Conservation (phyloP, 148 eudicot species). For the Agrostemma githago region DNA sequence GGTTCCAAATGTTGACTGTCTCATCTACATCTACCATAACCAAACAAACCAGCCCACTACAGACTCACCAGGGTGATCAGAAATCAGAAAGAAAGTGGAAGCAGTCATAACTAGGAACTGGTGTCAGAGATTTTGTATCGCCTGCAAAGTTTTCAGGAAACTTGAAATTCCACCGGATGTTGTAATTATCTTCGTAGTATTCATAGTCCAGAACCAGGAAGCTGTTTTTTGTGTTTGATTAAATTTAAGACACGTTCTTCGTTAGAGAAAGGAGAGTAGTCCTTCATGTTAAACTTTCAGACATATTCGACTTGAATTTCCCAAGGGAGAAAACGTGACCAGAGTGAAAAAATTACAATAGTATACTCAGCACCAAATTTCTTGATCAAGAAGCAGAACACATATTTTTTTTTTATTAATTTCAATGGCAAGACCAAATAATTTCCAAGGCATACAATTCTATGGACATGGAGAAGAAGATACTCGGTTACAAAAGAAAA, state of each 20-base stretch:
- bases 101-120: neutral
- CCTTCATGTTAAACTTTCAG: neutral
- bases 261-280: conserved; percentile 2
- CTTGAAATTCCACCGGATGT: neutral
- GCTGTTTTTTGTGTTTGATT: conserved; percentile 7
- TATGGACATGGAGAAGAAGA: conserved; percentile 21
- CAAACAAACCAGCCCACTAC: conserved; percentile 6
- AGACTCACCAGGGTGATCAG: conserved; percentile 1
- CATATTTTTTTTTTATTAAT: conserved; percentile 10
- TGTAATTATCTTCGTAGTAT: neutral
- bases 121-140: neutral
- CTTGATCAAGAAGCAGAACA: conserved; percentile 3
- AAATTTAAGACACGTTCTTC: neutral
- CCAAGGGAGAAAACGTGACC: neutral
- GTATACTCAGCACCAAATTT: neutral
- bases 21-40: no score
- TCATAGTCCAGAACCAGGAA: neutral
- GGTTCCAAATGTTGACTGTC: conserved; percentile 15
- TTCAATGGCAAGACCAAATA: neutral
- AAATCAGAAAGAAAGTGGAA: neutral
- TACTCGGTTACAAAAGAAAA: neutral
- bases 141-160: neutral
- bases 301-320: neutral
- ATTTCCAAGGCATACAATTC: conserved; percentile 10
- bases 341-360: neutral